Evolutionary conservation across 2,329 filamentous ascomycete species (phyloP).

Genomic region (Escovopsis weberi): DNA sequence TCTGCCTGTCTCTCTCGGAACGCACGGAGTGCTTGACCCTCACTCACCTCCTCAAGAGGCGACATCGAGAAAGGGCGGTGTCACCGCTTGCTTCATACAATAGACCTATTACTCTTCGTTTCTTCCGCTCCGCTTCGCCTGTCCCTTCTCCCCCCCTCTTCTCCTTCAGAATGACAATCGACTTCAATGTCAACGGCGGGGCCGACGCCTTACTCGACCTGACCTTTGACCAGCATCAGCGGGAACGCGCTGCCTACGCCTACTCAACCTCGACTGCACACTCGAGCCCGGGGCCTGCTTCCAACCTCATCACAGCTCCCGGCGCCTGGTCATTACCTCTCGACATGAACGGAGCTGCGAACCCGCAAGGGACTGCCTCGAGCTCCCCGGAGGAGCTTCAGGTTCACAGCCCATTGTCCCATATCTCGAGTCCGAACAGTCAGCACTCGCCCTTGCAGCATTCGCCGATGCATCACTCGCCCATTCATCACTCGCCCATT

Average conservation of each 20-base stretch:
- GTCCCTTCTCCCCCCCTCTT: conserved; percentile 14
- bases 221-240: conserved; percentile 43
- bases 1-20: too few relatives aligned
- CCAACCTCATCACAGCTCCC: conserved; percentile 22
- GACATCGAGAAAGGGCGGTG: conserved; percentile 29
- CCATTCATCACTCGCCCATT: conserved; percentile 23
- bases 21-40: too few relatives aligned
- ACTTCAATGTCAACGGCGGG: conserved; percentile 41
- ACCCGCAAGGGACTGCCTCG: conserved; percentile 30
- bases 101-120: conserved; percentile 15
- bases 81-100: conserved; percentile 24
- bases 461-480: conserved; percentile 22
- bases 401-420: conserved; percentile 33
- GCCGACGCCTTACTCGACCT: conserved; percentile 48
- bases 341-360: conserved; percentile 32
- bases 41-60: conserved; percentile 5
- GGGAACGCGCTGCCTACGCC: conserved; percentile 34
- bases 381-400: conserved; percentile 36
- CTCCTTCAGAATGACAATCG: conserved; percentile 35
- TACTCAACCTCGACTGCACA: conserved; percentile 12
- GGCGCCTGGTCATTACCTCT: conserved; percentile 37
- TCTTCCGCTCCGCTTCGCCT: conserved; percentile 15
- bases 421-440: conserved; percentile 36
- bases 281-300: conserved; percentile 18
- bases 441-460: conserved; percentile 35